Percentiles rank a stretch among this genome's conserved stretches.
phyloP scores from a whole-genome alignment of 257 asterid species.

The Lantana camara region DNA sequence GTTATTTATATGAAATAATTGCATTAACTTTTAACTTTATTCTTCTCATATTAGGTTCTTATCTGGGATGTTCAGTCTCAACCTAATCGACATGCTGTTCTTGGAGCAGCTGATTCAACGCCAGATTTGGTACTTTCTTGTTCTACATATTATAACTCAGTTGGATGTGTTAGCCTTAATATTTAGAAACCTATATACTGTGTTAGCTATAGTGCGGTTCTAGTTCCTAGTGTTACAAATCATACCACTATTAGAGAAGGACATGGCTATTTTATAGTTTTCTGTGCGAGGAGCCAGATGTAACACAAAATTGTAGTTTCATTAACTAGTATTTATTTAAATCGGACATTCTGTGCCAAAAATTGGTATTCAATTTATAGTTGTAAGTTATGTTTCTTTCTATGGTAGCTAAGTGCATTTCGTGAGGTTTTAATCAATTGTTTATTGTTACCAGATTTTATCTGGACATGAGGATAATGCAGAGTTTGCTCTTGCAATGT shows the following conservation, averaged over 20 bases:
- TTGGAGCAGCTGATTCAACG: constrained; percentile 82
- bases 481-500: constrained; percentile 95
- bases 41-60: constrained; percentile 58
- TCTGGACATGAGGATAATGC: constrained; percentile 97
- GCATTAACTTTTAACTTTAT: constrained; percentile 20
- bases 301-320: no score
- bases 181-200: no score
- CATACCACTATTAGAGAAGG: neutral
- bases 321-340: no score
- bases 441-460: constrained; percentile 54
- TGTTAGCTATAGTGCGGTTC: neutral
- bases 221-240: neutral
- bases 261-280: neutral
- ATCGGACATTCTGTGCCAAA: no score
- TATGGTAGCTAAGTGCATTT: neutral
- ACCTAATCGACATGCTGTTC: constrained; percentile 88
- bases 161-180: constrained; percentile 9
- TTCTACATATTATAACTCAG: constrained; percentile 12
- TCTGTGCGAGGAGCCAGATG: no score
- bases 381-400: neutral
- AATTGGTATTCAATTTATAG: neutral
- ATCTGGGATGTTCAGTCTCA: constrained; percentile 98
- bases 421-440: neutral
- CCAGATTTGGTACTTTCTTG: constrained; percentile 79
- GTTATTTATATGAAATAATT: constrained; percentile 6